Base-by-base conservation (phyloP, 345 rosid species). In the Euphorbia lathyris region DNA sequence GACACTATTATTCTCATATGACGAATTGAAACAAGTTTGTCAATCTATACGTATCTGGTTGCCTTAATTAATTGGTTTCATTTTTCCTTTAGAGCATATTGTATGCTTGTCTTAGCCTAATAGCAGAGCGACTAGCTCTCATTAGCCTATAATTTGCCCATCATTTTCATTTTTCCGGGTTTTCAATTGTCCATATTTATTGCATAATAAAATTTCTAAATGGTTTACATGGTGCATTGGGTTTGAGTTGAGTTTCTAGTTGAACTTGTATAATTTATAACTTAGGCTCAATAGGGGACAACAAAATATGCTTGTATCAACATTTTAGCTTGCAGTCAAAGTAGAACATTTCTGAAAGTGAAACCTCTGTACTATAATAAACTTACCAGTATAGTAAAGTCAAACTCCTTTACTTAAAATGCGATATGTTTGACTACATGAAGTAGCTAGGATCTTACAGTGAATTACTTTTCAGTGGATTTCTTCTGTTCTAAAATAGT, bases 1-100 rank as follows among this genome's bases (percentile, higher is more conserved):
- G n/a, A n/a, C n/a, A n/a, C n/a, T n/a, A n/a, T n/a, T n/a, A n/a
- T n/a, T n/a, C n/a, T n/a, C n/a, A n/a, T n/a, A n/a, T n/a, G 79
- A 67, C 12, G 76, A 69, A 75, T 72, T 74, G 58, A 78, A 71
- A 42, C 74, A 85, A 88, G 89, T 88, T 50, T 58, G 27, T 12
- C 1, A 27, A 34, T 67, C 5, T 9, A 3, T 26, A 40, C 9
- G n/a, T 58, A 30, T 12, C 70, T 58, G 16, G 25, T 60, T 52
- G 22, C 36, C 48, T 26, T 29, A 53, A n/a, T n/a, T n/a, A n/a
- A 48, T 64, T 60, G 30, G 30, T 34, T 52, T 45, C 61, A 11
- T 59, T 25, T 25, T 19, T 45, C 40, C 43, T 66, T 11, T 27
- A 59, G 0, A 5, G 45, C 12, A 9, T 62, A 30, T 59, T n/a